Base-by-base conservation (phyloP, 176 grass and related monocot species). In the Alloteropsis semialata region DNA sequence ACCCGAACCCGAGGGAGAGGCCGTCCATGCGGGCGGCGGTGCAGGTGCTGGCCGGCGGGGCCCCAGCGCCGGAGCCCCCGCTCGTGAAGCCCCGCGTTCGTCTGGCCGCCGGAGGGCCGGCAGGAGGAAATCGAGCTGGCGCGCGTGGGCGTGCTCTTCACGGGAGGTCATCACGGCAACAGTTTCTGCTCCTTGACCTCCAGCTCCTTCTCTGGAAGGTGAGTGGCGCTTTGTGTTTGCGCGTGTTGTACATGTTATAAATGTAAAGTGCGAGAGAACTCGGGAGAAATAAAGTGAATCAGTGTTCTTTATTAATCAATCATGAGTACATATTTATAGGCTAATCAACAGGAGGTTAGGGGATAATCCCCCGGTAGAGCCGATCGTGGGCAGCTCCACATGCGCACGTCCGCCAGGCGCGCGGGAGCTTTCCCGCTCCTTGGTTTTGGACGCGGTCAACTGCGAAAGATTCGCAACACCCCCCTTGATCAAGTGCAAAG, bases 21-120 rank as follows among this genome's bases (percentile, higher is more conserved):
- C 86, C 82, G 60, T 91, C 86, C 22, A 88, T 85, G 85, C 73
- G 85, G 90, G 24, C 63, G 59, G 58, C 46, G 10, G 70, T 92
- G 65, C 90, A 92, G 86, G 90, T 92, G 19, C 41, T 92, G 12
- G 29, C 58, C 15, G 86, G 74, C 2, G 90, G 77, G 16, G 78
- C 74, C 3, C 14, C 28, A 29, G 72, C 82, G 21, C 90, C 78
- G 25, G 85, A 81, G 72, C 85, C 85, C 6, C 69, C 69, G 15
- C 3, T 51, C 28, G 58, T 80, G 61, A 80, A 67, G 45, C 77
- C 77, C 77, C 0, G 62, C 62, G 45, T 80, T 80, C 44, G 77
- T 80, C 1, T 67, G 77, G 77, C 77, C 77, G 8, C 77, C 77
- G 5, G 13, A 25, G 17, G 61, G 44, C 28, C 19, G 7, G 30